Conservation (phyloP, 2,329 filamentous ascomycete species). For the Nigrospora osmanthi region DNA sequence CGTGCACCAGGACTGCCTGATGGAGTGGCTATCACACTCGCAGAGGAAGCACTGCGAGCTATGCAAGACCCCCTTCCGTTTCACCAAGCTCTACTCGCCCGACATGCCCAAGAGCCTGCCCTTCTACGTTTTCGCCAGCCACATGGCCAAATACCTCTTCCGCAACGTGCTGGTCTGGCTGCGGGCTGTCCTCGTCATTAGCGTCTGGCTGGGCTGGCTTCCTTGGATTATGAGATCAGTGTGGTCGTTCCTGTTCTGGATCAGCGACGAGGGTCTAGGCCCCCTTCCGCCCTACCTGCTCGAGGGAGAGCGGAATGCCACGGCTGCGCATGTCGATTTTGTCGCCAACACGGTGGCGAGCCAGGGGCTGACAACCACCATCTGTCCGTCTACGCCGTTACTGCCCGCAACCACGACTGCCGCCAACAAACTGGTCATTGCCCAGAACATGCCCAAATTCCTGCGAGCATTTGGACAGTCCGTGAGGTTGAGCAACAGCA, state of each 20-base stretch:
- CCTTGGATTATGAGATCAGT: constrained; percentile 87
- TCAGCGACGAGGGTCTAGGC: constrained; percentile 68
- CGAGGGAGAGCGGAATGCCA: constrained; percentile 19
- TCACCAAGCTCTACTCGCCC: constrained; percentile 94
- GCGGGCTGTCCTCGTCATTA: constrained; percentile 67
- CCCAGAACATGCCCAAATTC: constrained; percentile 23
- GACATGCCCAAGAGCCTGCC: constrained; percentile 86
- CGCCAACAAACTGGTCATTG: constrained; percentile 24
- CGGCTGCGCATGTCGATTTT: constrained; percentile 11
- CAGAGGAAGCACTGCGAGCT: constrained; percentile 99
- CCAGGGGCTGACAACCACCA: constrained; percentile 10
- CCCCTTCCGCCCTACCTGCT: constrained; percentile 13
- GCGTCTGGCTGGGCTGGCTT: constrained; percentile 83
- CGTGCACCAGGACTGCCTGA: constrained; percentile 94
- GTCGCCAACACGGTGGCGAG: constrained; percentile 14
- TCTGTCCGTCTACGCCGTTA: constrained; percentile 31
- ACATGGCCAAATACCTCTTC: constrained; percentile 66
- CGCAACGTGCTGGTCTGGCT: constrained; percentile 70
- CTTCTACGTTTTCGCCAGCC: constrained; percentile 69
- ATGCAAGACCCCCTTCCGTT: constrained; percentile 96
- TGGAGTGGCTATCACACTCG: constrained; percentile 98
- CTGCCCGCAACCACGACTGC: constrained; percentile 28
- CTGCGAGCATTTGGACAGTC: neutral
- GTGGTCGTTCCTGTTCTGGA: constrained; percentile 93
- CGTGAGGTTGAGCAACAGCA: neutral